phyloP scores from a whole-genome alignment of 352 stramenopile genomes.

The Pythium sukuiense region DNA sequence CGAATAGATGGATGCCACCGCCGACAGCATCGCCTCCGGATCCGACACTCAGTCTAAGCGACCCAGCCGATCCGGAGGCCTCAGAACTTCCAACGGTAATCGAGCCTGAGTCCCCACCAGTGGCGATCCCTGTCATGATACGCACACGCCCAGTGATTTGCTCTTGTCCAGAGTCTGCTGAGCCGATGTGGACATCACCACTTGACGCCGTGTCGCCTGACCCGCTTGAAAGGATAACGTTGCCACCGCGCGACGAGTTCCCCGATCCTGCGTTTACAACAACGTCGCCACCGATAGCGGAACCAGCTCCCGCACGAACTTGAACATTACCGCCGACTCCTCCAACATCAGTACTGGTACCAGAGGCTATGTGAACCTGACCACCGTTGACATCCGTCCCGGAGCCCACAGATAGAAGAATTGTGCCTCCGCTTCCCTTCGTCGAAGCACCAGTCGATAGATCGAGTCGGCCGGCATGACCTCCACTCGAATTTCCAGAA shows the following conservation, averaged over 20 bases:
- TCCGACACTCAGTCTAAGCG: conserved; percentile 7
- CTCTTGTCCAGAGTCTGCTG: conserved; percentile 4
- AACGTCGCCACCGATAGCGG: not conserved
- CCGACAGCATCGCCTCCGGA: conserved; percentile 6
- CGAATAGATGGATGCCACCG: not conserved
- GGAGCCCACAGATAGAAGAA: conserved; percentile 12
- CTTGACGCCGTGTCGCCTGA: conserved; percentile 1
- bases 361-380: not conserved
- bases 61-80: conserved; percentile 4
- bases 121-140: not conserved
- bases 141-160: conserved; percentile 2
- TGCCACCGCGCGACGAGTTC: conserved; percentile 6
- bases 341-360: conserved; percentile 1
- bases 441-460: conserved; percentile 8
- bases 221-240: not conserved
- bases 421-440: conserved; percentile 8
- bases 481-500: conserved; percentile 6
- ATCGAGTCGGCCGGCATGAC: conserved; percentile 1
- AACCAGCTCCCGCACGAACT: not conserved
- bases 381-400: conserved; percentile 14
- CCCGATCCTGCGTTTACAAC: conserved; percentile 5
- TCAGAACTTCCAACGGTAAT: conserved; percentile 5
- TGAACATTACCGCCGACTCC: conserved; percentile 8
- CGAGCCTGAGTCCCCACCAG: conserved; percentile 6
- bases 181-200: conserved; percentile 8